phyloP scores from a whole-genome alignment of 1,284 basidiomycete genomes.

The Fomitopsis palustris region DNA sequence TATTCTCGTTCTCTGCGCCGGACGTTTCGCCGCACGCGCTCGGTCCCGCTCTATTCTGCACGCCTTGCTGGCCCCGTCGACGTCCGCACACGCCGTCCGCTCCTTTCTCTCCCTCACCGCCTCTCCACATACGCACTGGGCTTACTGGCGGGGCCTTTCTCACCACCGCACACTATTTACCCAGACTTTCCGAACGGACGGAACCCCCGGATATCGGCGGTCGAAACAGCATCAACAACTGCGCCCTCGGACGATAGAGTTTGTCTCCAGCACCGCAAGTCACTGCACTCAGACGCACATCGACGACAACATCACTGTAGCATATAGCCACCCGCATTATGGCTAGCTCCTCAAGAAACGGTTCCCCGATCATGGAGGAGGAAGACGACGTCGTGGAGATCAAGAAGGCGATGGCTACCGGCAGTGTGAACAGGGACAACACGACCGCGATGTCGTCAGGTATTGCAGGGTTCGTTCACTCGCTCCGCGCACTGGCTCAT shows the following conservation, averaged over 20 bases:
- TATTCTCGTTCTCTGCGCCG: too few relatives aligned
- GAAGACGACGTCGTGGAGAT: constrained; percentile 55
- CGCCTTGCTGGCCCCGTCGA: not conserved
- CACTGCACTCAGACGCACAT: too few relatives aligned
- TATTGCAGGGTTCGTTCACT: constrained; percentile 21
- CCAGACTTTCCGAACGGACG: too few relatives aligned
- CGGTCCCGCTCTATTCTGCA: not conserved
- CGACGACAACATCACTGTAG: not conserved
- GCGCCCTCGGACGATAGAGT: too few relatives aligned
- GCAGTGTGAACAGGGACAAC: constrained; percentile 34
- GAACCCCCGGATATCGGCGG: too few relatives aligned
- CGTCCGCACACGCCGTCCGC: not conserved
- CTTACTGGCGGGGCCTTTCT: too few relatives aligned
- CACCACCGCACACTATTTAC: too few relatives aligned
- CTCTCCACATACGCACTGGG: not conserved
- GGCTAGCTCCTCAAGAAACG: not conserved
- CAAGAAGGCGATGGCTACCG: constrained; percentile 61
- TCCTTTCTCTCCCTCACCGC: not conserved
- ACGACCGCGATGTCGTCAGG: constrained; percentile 34
- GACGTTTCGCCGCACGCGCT: not conserved
- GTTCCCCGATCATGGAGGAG: constrained; percentile 10
- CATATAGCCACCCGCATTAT: not conserved
- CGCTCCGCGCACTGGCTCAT: constrained; percentile 1
- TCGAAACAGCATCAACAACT: too few relatives aligned
- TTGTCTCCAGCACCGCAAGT: too few relatives aligned